Evolutionary conservation across 2,329 filamentous ascomycete genomes (phyloP).

Genomic region (Fusarium gaditjirri): DNA sequence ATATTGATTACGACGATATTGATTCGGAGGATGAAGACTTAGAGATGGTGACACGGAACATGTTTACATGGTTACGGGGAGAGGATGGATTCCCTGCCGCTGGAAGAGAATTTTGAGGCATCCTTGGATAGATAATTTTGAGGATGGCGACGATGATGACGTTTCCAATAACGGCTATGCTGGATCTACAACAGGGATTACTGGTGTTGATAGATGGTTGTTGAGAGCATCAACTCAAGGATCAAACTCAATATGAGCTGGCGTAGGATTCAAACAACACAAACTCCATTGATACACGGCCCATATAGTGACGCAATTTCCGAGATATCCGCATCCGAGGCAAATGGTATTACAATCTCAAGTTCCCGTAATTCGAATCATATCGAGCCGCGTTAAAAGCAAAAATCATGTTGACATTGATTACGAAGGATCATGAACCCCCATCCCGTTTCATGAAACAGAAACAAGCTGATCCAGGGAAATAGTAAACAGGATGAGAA

Average conservation of each 20-base stretch:
- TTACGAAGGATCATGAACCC: conserved; percentile 19
- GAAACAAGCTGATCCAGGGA: conserved; percentile 24
- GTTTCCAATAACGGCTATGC: not conserved
- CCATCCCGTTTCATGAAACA: conserved; percentile 35
- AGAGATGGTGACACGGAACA: not conserved
- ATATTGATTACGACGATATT: not conserved
- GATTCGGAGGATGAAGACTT: not conserved
- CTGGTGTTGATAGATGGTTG: not conserved
- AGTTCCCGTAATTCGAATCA: not conserved
- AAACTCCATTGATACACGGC: not conserved
- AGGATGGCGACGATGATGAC: not conserved
- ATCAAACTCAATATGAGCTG: not conserved
- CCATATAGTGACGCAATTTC: not conserved
- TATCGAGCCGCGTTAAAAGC: not conserved
- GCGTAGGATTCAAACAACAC: not conserved
- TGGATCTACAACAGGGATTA: not conserved
- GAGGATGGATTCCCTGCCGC: not conserved
- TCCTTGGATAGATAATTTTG: not conserved
- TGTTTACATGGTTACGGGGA: not conserved
- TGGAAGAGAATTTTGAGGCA: not conserved
- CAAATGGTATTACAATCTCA: not conserved
- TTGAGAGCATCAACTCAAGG: not conserved
- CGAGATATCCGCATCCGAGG: not conserved
- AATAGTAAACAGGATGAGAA: conserved; percentile 17
- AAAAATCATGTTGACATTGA: not conserved